phyloP scores from a whole-genome alignment of 1,284 basidiomycete species.

The Athelia sp. region DNA sequence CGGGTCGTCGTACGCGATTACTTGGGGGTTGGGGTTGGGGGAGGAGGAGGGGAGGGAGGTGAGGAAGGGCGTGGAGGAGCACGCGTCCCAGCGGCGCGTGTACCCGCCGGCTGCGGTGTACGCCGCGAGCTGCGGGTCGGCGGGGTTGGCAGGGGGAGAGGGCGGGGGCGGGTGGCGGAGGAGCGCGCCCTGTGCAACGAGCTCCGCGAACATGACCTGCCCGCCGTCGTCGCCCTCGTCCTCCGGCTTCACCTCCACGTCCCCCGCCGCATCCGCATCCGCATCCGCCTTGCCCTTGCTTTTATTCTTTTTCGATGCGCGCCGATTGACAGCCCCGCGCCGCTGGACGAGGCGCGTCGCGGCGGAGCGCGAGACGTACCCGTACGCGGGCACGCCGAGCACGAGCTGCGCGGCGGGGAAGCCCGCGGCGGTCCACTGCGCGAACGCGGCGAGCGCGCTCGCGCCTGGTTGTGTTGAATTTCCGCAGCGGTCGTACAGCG shows the following conservation, averaged over 20 bases:
- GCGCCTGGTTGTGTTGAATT: slow-evolving; percentile 74
- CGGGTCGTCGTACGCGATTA: slow-evolving; percentile 84
- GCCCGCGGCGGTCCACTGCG: slow-evolving; percentile 74
- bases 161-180: slow-evolving; percentile 11
- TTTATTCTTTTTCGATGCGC: too few species aligned
- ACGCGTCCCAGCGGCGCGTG: slow-evolving; percentile 72
- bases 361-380: slow-evolving; percentile 51
- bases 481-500: slow-evolving; percentile 69
- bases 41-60: slow-evolving; percentile 39
- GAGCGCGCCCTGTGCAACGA: slow-evolving; percentile 71
- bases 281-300: slow-evolving; percentile 1
- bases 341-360: slow-evolving; percentile 42
- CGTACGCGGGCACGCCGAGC: slow-evolving; percentile 84
- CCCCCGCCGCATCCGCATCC: too few species aligned
- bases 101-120: slow-evolving; percentile 68
- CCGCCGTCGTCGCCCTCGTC: slow-evolving; percentile 39
- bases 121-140: slow-evolving; percentile 9
- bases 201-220: slow-evolving; percentile 72
- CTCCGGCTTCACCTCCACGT: slow-evolving; percentile 29
- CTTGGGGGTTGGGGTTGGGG: slow-evolving; percentile 34
- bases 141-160: too few species aligned
- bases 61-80: slow-evolving; percentile 85
- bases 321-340: slow-evolving; percentile 4
- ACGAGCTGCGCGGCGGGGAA: slow-evolving; percentile 72
- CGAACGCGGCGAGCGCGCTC: slow-evolving; percentile 66